Evolutionary conservation across 768 basidiomycete genomes (phyloP).

Genomic region (Tephrocybe sp.): DNA sequence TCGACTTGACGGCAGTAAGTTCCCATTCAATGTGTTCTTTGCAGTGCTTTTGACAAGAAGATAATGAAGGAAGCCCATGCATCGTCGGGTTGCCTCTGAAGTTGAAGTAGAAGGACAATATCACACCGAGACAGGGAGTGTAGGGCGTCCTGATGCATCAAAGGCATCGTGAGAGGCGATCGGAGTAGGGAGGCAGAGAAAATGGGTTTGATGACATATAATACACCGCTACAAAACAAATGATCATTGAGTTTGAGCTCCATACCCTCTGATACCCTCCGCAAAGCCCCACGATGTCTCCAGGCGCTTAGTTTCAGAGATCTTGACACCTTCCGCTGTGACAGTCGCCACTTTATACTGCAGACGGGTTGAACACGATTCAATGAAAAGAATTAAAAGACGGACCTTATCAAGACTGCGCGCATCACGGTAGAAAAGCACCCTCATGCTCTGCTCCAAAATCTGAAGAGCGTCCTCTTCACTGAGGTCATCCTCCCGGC

Average conservation of each 20-base stretch:
- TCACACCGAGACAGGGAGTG: too few species aligned
- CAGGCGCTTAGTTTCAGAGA: slow-evolving; percentile 74
- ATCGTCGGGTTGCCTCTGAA: too few species aligned
- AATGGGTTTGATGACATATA: not conserved
- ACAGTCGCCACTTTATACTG: slow-evolving; percentile 96
- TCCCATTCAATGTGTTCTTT: too few species aligned
- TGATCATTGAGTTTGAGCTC: slow-evolving; percentile 79
- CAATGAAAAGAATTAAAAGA: slow-evolving; percentile 17
- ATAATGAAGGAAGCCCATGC: too few species aligned
- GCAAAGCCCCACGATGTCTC: slow-evolving; percentile 91
- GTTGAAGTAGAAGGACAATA: too few species aligned
- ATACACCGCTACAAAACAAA: slow-evolving; percentile 11
- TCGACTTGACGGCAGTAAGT: not conserved
- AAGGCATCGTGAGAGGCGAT: not conserved
- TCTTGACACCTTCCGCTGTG: slow-evolving; percentile 68
- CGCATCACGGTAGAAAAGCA: slow-evolving; percentile 95
- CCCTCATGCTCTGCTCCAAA: slow-evolving; percentile 83
- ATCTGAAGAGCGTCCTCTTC: slow-evolving; percentile 79
- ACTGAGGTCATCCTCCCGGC: slow-evolving; percentile 66
- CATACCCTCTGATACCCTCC: slow-evolving; percentile 88
- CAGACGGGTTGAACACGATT: not conserved
- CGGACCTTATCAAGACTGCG: slow-evolving; percentile 92
- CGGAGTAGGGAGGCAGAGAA: slow-evolving; percentile 14
- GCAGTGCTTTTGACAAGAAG: too few species aligned
- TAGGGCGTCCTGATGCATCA: too few species aligned